Evolutionary conservation across 306 rosid genomes (phyloP).

Genomic region (Begonia masoniana): DNA sequence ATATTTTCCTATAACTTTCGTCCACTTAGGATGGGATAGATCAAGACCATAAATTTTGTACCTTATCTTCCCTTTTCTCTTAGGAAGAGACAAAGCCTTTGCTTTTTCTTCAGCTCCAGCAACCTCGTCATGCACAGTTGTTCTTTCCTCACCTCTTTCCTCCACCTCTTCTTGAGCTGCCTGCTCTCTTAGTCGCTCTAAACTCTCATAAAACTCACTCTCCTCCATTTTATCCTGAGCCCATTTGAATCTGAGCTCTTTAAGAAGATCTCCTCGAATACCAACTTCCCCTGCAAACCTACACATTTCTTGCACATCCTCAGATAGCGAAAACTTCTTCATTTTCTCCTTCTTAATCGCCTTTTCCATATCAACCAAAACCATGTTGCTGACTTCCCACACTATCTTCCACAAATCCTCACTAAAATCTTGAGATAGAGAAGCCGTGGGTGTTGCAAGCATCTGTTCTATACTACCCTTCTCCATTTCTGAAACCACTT

Average conservation of each 20-base stretch:
- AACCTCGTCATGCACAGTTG: constrained; percentile 10
- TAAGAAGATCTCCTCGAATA: constrained; percentile 64
- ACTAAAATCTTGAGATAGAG: constrained; percentile 42
- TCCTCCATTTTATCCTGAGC: constrained; percentile 89
- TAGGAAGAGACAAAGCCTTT: constrained; percentile 54
- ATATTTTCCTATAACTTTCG: constrained; percentile 51
- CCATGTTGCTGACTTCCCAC: constrained; percentile 79
- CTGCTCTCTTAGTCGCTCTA: constrained; percentile 40
- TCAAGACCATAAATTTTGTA: constrained; percentile 80
- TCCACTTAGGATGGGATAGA: constrained; percentile 77
- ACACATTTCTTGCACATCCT: constrained; percentile 76
- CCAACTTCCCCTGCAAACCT: constrained; percentile 86
- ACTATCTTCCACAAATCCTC: constrained; percentile 88
- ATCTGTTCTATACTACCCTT: constrained; percentile 25
- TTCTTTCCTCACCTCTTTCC: constrained; percentile 5
- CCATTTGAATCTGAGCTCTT: constrained; percentile 92
- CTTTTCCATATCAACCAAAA: constrained; percentile 64
- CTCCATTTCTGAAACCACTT: constrained; percentile 56
- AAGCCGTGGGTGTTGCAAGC: constrained; percentile 7
- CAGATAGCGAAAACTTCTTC: constrained; percentile 64
- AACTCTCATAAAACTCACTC: constrained; percentile 46
- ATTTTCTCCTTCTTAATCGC: constrained; percentile 65
- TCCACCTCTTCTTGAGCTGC: constrained; percentile 18
- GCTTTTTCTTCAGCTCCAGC: constrained; percentile 20
- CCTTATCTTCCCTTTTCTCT: constrained; percentile 63